Evolutionary conservation across 2,329 filamentous ascomycete species (phyloP), one percentile per base, ranked within the genome.

Genomic region (Cercospora sojina): DNA sequence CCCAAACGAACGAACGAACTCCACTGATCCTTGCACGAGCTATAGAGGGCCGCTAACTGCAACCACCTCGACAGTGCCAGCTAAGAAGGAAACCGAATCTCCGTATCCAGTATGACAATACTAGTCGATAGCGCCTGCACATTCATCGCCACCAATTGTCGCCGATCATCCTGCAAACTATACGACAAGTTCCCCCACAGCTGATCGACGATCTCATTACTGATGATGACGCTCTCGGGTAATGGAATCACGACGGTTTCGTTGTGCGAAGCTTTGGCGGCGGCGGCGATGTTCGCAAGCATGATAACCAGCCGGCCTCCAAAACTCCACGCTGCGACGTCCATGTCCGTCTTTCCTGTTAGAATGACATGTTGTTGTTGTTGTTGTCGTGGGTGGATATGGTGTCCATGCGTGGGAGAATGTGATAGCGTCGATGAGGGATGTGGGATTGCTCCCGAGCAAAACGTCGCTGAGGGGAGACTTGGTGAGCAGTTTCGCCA

Each of bases 401-500:
- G 35, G 47, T 10, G 53, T 35, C 16, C 27, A 23, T 18, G 16
- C 7, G 29, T n/a, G 9, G 35, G 53, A 1, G 27, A 35, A 16
- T n/a, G 47, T 1, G 47, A 53, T 3, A 27, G 7, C 47, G 3
- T 35, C 16, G 29, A 57, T 16, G 18, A 74, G 63, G n/a, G 62
- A 27, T 25, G 58, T 67, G 38, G 75, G 74, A 32, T 74, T 69
- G 9, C 77, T 71, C 5, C 75, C 77, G 16, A 84, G 75, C 35
- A 83, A 57, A 56, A 83, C 80, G 3, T 62, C 62, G 5, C 77
- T 74, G 0, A 80, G 76, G 6, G 74, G 69, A 0, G 70, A 29
- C 2, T 47, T 69, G 13, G 79, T 78, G 8, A 84, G 72, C 0
- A 82, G 75, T 18, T 73, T 78, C 10, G 80, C 81, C 64, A 86